Percentiles rank a stretch among this genome's conserved stretches.
phyloP scores from a whole-genome alignment of 176 grass and related monocot genomes.

The Leersia perrieri region DNA sequence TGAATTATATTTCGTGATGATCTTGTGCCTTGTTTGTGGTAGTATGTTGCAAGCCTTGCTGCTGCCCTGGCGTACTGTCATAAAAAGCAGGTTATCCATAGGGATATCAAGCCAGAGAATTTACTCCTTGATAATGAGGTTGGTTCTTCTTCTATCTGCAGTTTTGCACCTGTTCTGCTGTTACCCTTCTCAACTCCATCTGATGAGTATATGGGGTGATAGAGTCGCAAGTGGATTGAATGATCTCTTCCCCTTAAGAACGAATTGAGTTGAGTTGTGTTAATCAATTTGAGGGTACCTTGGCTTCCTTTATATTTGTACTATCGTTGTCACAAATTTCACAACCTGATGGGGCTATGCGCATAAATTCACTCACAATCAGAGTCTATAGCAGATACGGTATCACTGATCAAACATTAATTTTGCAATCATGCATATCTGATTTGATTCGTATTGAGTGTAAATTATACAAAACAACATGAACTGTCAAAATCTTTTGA shows the following conservation, averaged over 20 bases:
- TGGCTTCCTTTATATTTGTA: background rate
- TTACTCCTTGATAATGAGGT: conserved; percentile 86
- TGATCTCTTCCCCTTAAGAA: too few relatives aligned
- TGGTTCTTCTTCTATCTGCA: conserved; percentile 13
- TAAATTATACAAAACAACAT: background rate
- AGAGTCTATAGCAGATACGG: background rate
- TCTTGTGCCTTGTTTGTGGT: background rate
- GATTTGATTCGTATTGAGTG: background rate
- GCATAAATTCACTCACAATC: too few relatives aligned
- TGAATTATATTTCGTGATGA: background rate
- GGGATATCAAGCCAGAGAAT: conserved; percentile 98
- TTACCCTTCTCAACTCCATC: background rate
- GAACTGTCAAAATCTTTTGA: too few relatives aligned
- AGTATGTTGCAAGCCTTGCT: conserved; percentile 85
- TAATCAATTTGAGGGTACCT: background rate
- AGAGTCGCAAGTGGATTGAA: background rate
- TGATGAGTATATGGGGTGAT: background rate
- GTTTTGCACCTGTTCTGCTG: background rate
- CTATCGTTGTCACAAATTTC: background rate
- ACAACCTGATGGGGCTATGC: too few relatives aligned
- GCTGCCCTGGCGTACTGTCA: conserved; percentile 82
- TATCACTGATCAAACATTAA: background rate
- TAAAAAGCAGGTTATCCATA: conserved; percentile 91
- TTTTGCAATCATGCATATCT: background rate
- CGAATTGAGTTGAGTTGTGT: too few relatives aligned